Evolutionary conservation across 306 rosid genomes (phyloP), one percentile per base, ranked within the genome.

Genomic region (Casuarina equisetifolia): DNA sequence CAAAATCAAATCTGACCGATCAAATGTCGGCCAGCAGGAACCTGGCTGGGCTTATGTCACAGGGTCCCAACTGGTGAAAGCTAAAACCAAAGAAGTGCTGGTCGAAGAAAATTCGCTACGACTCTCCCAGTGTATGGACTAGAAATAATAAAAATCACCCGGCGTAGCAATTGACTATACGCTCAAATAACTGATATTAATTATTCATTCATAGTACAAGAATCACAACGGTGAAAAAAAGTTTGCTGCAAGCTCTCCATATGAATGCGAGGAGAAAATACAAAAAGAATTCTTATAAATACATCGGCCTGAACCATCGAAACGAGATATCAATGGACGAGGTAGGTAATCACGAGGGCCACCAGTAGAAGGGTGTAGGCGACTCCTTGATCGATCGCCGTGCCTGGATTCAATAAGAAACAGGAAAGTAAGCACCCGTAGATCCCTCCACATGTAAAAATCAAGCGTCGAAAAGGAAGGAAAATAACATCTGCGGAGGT

Each of bases 381-480:
- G 72, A 90, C 61, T 72, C 93, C 97, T 87, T 92, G 97, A 82
- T 92, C 97, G 43, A 89, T 62, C 11, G 91, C 85, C 4, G 86
- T 46, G 35, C 93, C 92, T 90, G 84, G 42, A 19, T 57, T 1
- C 67, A 74, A 42, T 38, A 69, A 79, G 3, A 35, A 36, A 0
- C 58, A 0, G 25, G 36, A 19, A 42, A 59, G 36, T 59, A 2
- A 63, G 3, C 17, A 45, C 2, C 50, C 12, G 15, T 46, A 3
- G 44, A 35, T 44, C 5, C 49, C 1, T 1, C 43, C 2, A 44
- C 9, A 0, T 12, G 4, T 3, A 49, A 72, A 3, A 46, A 7
- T 16, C 2, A 62, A 62, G 69, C 44, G 36, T 2, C 12, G 43
- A 4, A 61, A 62, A 11, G 19, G 16, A 1, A 25, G 6, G 12